phyloP scores from a whole-genome alignment of 352 stramenopile genomes.

The Phytophthora fragariaefolia region DNA sequence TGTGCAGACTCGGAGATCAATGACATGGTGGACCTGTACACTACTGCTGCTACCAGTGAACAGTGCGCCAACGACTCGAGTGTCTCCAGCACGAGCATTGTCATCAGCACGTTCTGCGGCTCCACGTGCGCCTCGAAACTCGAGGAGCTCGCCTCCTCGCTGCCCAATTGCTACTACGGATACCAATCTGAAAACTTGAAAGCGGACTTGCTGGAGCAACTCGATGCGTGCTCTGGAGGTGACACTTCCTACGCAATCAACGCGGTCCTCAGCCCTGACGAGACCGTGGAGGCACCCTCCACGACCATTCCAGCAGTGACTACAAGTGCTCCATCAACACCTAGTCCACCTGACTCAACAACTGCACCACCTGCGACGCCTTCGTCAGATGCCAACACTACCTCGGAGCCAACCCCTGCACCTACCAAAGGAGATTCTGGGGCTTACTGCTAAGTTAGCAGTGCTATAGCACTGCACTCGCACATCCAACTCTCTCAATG shows the following conservation, averaged over 20 bases:
- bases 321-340: slow-evolving; percentile 13
- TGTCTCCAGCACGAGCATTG: slow-evolving; percentile 18
- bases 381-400: slow-evolving; percentile 16
- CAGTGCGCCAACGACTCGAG: slow-evolving; percentile 21
- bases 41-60: slow-evolving; percentile 20
- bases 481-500: slow-evolving; percentile 5
- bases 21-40: slow-evolving; percentile 23
- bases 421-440: slow-evolving; percentile 15
- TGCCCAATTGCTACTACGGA: slow-evolving; percentile 31
- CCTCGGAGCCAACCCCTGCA: slow-evolving; percentile 16
- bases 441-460: slow-evolving; percentile 25
- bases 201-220: slow-evolving; percentile 17
- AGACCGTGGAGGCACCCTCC: slow-evolving; percentile 9
- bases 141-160: slow-evolving; percentile 16
- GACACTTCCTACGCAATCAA: slow-evolving; percentile 15
- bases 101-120: slow-evolving; percentile 16
- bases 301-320: slow-evolving; percentile 5
- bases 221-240: slow-evolving; percentile 9
- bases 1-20: slow-evolving; percentile 25
- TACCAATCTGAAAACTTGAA: slow-evolving; percentile 30
- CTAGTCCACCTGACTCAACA: slow-evolving; percentile 10
- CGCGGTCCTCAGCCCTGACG: slow-evolving; percentile 10
- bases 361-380: slow-evolving; percentile 1
- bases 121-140: slow-evolving; percentile 24
- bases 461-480: too few species aligned